Base-by-base conservation (phyloP, 306 rosid species). In the Comarum palustre region DNA sequence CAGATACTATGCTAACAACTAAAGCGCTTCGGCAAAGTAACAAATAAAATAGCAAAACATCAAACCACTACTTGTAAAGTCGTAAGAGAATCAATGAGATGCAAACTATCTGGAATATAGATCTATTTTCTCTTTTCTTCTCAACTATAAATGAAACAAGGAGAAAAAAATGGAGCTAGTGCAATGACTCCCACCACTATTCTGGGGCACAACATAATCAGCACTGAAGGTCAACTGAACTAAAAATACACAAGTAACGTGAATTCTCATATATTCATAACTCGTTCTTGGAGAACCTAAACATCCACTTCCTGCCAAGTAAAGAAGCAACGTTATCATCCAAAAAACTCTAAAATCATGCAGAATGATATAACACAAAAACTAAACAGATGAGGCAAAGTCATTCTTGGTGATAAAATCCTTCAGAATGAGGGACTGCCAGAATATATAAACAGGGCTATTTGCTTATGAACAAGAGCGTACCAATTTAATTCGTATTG, bases 241-340 rank as follows among this genome's bases (percentile, higher is more conserved):
- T 77, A 73, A 77, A 62, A 62, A 42, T 71, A 81, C 79, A 80
- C 81, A 66, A 75, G 64, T 72, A 64, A 85, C 88, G 86, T 78
- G 81, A 80, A 74, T 61, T 82, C 69, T 7, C 66, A 68, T 71
- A 66, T 74, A 84, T 78, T 77, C 62, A 66, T 68, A 58, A 25
- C 60, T 51, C 73, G 20, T n/a, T 63, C 55, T 19, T 2, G 42
- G 16, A 75, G 43, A 66, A 57, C 80, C 80, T 63, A 87, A 13
- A 66, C 77, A 61, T 77, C 90, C 62, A 22, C 73, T 69, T 84
- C 97, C 97, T 91, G 90, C 70, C 65, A 76, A 19, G 45, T 58
- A 58, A 13, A 13, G 46, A 79, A 34, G 66, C 66, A 72, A 66
- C 66, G 75, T 71, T 77, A 75, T 77, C 50, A 82, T 54, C 45